phyloP scores from a whole-genome alignment of 2,329 filamentous ascomycete genomes.

The Claviceps paspali region DNA sequence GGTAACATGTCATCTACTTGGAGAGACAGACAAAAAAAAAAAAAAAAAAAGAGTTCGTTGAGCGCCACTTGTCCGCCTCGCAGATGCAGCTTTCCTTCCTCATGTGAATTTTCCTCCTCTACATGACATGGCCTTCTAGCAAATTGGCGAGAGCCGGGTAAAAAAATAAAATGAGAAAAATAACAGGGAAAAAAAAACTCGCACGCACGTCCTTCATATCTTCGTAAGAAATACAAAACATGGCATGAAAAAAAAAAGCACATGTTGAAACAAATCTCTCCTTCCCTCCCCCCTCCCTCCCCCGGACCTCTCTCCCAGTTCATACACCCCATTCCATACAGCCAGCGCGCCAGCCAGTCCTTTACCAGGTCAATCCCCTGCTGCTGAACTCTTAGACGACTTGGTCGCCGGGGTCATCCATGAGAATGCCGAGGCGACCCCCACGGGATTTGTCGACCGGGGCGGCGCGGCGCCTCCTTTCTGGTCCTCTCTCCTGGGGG shows the following conservation, averaged over 20 bases:
- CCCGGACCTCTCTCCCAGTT: too few relatives aligned
- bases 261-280: background rate
- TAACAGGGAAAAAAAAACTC: background rate
- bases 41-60: too few relatives aligned
- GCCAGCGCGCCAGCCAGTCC: background rate
- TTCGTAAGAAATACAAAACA: background rate
- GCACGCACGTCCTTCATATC: background rate
- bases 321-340: too few relatives aligned
- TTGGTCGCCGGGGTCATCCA: slow-evolving; percentile 57
- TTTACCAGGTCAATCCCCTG: slow-evolving; percentile 13
- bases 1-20: too few relatives aligned
- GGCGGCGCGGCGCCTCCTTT: slow-evolving; percentile 28
- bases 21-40: too few relatives aligned
- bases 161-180: background rate
- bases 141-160: background rate
- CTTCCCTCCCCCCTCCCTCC: background rate
- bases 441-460: slow-evolving; percentile 64
- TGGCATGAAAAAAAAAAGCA: background rate
- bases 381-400: slow-evolving; percentile 18
- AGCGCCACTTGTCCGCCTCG: too few relatives aligned
- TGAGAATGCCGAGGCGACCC: slow-evolving; percentile 83
- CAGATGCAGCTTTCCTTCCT: too few relatives aligned
- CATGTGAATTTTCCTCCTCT: too few relatives aligned
- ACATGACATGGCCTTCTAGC: too few relatives aligned
- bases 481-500: slow-evolving; percentile 22